Conservation (phyloP, 1,284 basidiomycete genomes). For the Cutaneotrichosporon sp. region DNA sequence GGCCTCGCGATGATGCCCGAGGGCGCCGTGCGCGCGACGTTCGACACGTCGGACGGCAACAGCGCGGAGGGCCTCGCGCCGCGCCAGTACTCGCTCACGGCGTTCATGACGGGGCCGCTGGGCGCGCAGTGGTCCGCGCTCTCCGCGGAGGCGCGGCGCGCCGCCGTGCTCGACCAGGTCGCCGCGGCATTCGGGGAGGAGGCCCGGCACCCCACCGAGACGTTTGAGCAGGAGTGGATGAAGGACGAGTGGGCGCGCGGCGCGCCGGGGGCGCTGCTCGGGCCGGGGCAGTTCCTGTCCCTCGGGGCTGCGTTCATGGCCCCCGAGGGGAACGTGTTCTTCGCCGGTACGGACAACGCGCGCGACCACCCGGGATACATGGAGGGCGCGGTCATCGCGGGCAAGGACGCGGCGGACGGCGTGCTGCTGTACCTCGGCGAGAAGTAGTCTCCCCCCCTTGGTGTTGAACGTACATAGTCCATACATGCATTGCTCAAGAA, state of each 20-base stretch:
- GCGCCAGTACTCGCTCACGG: conserved; percentile 8
- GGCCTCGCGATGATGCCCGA: conserved; percentile 4
- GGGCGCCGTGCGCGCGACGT: neutral
- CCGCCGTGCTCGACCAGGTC: conserved; percentile 4
- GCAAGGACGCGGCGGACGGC: neutral
- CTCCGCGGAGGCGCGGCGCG: conserved; percentile 5
- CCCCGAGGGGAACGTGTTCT: conserved; percentile 16
- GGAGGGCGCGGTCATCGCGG: conserved; percentile 20
- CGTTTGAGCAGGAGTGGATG: conserved; percentile 12
- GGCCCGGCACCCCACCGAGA: conserved; percentile 2
- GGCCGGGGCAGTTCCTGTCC: conserved; percentile 12
- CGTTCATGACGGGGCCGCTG: neutral
- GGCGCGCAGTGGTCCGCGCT: conserved; percentile 2
- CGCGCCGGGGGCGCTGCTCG: neutral
- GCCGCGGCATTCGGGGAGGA: conserved; percentile 8
- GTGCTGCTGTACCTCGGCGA: neutral
- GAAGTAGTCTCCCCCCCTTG: too few relatives aligned
- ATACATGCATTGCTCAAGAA: neutral
- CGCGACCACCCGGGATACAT: conserved; percentile 19
- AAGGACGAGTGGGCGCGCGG: conserved; percentile 14
- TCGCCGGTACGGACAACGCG: conserved; percentile 20
- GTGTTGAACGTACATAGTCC: neutral
- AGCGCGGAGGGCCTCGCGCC: neutral
- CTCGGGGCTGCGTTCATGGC: neutral
- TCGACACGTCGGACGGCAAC: conserved; percentile 18